A percentile compares a stretch with the other conserved stretches of the same genome.
Evolutionary conservation across 169 alveolate genomes (phyloP).

Genomic region (Babesia gibsoni): DNA sequence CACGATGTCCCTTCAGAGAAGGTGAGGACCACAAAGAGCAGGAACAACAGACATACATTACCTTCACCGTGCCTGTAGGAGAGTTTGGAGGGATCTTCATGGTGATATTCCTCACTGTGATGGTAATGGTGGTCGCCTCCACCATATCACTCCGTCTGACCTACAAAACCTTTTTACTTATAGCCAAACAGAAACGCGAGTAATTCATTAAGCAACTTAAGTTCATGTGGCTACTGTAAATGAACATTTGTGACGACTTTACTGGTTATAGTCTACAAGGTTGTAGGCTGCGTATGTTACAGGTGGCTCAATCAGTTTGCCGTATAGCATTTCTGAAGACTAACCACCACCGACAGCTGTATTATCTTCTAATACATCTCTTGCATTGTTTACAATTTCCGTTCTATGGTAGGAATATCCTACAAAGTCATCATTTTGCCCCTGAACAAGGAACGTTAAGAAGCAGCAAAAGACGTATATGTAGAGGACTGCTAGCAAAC

Average conservation of each 20-base stretch:
- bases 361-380: neutral
- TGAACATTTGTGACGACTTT: too few species aligned
- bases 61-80: constrained; percentile 46
- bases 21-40: neutral
- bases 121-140: neutral
- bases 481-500: constrained; percentile 48
- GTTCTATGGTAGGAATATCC: constrained; percentile 35
- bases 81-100: neutral
- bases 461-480: constrained; percentile 25
- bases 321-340: too few species aligned
- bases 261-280: neutral
- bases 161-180: neutral
- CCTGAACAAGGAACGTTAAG: too few species aligned
- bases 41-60: constrained; percentile 35
- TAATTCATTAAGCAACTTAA: too few species aligned
- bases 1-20: constrained; percentile 7
- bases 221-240: too few species aligned
- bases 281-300: too few species aligned
- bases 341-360: neutral
- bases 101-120: constrained; percentile 13
- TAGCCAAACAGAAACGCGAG: neutral
- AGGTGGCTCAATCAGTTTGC: too few species aligned
- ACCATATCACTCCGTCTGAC: constrained; percentile 18
- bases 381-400: neutral
- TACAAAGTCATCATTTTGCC: constrained; percentile 30